These are phyloP conservation scores for Alternaria alternata DNA, from an alignment of 2,329 filamentous ascomycete genomes.

Conservation along the genomic window DNA sequence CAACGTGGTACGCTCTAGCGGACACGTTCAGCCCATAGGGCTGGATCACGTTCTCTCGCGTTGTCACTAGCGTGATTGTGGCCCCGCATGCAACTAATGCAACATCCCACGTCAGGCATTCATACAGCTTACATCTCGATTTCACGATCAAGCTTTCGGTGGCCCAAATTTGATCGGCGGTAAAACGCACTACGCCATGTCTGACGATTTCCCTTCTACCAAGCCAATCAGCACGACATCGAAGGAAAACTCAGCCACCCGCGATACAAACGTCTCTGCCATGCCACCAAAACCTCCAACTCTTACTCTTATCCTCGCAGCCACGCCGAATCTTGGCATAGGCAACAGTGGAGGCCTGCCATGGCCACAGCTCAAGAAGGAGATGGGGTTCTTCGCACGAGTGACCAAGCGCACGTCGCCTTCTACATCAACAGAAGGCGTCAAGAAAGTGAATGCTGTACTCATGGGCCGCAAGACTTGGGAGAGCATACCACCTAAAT, in stretches of 20 bases:
- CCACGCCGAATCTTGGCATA: conserved; percentile 90
- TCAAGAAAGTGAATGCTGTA: conserved; percentile 65
- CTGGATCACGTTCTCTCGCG: conserved; percentile 36
- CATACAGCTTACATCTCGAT: not conserved
- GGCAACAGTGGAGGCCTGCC: conserved; percentile 80
- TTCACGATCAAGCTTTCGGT: not conserved
- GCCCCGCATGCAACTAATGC: conserved; percentile 18
- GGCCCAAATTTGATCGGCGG: too few relatives aligned
- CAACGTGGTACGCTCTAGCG: not conserved
- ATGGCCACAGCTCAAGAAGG: conserved; percentile 86
- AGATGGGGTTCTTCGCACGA: conserved; percentile 95
- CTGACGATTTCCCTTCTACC: conserved; percentile 7
- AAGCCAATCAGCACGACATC: conserved; percentile 2
- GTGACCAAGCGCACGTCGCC: conserved; percentile 75
- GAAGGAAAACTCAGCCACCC: not conserved
- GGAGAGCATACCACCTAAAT: conserved; percentile 82
- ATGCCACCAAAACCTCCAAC: conserved; percentile 56
- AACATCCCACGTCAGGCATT: not conserved
- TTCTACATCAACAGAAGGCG: conserved; percentile 2
- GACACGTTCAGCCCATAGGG: not conserved
- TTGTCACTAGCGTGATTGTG: conserved; percentile 26
- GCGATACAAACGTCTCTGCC: conserved; percentile 10
- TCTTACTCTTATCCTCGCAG: conserved; percentile 92
- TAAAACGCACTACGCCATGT: conserved; percentile 12
- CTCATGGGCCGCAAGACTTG: conserved; percentile 99